Conservation (phyloP, 495 filamentous ascomycete species). For the Penicillium angulare region DNA sequence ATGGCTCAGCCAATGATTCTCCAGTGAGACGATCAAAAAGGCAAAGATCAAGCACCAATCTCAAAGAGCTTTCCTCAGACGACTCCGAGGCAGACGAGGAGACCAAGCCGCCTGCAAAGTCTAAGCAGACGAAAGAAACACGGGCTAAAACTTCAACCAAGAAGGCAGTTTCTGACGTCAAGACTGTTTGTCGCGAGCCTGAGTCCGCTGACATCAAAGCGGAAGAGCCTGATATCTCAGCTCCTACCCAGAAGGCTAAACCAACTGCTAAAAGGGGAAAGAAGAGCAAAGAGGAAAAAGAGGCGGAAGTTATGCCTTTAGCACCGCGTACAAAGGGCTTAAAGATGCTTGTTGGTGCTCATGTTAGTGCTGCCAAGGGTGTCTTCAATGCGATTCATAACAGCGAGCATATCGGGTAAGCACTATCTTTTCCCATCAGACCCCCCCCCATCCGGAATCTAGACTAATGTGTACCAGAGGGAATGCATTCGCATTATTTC, state of each 20-base stretch:
- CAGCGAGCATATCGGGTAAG: slow-evolving; percentile 67
- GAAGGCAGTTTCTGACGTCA: slow-evolving; percentile 15
- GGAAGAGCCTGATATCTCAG: too few species aligned
- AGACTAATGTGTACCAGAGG: slow-evolving; percentile 53
- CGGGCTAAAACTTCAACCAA: slow-evolving; percentile 11
- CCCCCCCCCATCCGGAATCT: background rate
- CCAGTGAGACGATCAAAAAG: slow-evolving; percentile 40
- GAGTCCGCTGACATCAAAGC: background rate
- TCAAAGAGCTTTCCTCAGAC: slow-evolving; percentile 15
- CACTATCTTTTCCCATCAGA: background rate
- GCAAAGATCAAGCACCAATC: slow-evolving; percentile 25
- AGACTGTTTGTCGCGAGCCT: background rate
- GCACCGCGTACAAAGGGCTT: slow-evolving; percentile 65
- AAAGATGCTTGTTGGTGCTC: slow-evolving; percentile 86
- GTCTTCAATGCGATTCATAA: slow-evolving; percentile 88
- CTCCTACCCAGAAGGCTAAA: slow-evolving; percentile 19
- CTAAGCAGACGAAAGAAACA: slow-evolving; percentile 6
- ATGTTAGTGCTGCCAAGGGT: slow-evolving; percentile 88
- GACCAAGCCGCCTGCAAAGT: background rate
- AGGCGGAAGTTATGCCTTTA: slow-evolving; percentile 58
- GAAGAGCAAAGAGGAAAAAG: slow-evolving; percentile 44
- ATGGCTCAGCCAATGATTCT: slow-evolving; percentile 27
- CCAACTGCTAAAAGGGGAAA: slow-evolving; percentile 15
- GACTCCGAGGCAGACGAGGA: slow-evolving; percentile 12
- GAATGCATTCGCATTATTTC: slow-evolving; percentile 90